Evolutionary conservation across 176 grass and related monocot genomes (phyloP), one percentile per base, ranked within the genome.

Genomic region (Rhynchospora pubera): DNA sequence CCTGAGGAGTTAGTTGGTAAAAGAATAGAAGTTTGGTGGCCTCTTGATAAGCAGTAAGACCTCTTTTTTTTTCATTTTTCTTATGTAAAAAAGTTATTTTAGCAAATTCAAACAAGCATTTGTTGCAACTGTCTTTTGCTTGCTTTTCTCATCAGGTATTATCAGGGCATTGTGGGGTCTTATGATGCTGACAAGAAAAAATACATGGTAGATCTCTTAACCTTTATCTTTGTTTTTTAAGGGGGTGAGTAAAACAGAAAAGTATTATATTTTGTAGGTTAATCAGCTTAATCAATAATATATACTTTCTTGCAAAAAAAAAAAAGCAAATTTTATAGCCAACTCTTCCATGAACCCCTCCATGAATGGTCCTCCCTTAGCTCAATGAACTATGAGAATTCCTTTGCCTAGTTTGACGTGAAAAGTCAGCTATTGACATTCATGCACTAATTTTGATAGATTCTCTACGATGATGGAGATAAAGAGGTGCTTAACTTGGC

Each of bases 1-100:
- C 88, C 67, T 26, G n/a, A 46, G 23, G 84, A 86, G 61, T 71
- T 93, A 44, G 60, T 96, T 63, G 97, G 91, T 79, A 73, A 84
- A 12, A 91, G 86, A 87, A 91, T 99, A 91, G 86, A 96, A 88
- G 93, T 99, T 71, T 99, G 97, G 97, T 99, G 97, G 97, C 93
- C 97, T 14, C 79, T 99, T 84, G 93, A 99, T 91, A 99, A 91
- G 83, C 72, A 77, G 91, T 91, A 87, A 87, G 86, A 77, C 83
- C 48, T 66, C 62, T 65, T 80, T 56, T 66, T 68, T 65, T 30
- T 83, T 83, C 26, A 53, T 50, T 77, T 83, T 64, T 50, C 48
- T 39, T 63, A 2, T 39, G 1, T 28, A 28, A 28, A 28, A 28
- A 28, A 28, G 1, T 28, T 28, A 28, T 28, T 28, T 28, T 81